Evolutionary conservation across 2,329 filamentous ascomycete species (phyloP).

Genomic region (Cercospora citrullina): DNA sequence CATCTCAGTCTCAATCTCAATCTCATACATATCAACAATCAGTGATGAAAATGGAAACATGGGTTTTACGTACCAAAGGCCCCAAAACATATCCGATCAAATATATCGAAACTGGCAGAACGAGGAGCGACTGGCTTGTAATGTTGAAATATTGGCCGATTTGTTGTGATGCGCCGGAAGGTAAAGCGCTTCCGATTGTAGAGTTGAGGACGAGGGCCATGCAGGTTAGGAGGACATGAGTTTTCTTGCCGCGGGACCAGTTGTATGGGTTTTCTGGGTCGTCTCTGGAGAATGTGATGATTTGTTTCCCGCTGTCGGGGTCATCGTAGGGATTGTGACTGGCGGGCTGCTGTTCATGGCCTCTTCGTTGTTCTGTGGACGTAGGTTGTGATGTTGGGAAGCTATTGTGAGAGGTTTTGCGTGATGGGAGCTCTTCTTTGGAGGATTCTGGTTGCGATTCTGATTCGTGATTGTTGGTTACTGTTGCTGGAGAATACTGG

Average conservation of each 20-base stretch:
- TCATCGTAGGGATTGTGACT: background rate
- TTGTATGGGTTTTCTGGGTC: constrained; percentile 48
- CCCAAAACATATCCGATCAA: constrained; percentile 51
- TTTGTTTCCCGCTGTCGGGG: constrained; percentile 14
- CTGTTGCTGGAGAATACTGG: background rate
- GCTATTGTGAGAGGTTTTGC: background rate
- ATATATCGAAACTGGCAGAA: constrained; percentile 54
- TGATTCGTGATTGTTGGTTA: constrained; percentile 10
- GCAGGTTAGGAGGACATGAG: constrained; percentile 55
- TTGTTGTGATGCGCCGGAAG: constrained; percentile 61
- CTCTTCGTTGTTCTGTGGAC: background rate
- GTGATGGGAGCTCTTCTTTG: background rate
- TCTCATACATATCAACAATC: too few relatives aligned
- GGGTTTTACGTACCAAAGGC: constrained; percentile 34
- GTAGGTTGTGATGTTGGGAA: background rate
- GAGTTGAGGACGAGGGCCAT: constrained; percentile 66
- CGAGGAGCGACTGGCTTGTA: constrained; percentile 45
- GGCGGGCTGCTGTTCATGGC: background rate
- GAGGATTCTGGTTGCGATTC: constrained; percentile 20
- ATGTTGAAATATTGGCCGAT: constrained; percentile 61
- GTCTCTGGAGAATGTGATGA: constrained; percentile 43
- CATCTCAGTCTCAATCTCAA: too few relatives aligned
- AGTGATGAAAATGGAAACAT: too few relatives aligned
- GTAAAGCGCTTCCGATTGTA: constrained; percentile 65
- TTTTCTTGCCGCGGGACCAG: constrained; percentile 51